A percentile compares a stretch with the other conserved stretches of the same genome.
Evolutionary conservation across 176 grass and related monocot genomes (phyloP).

Genomic region (Musa schizocarpa): DNA sequence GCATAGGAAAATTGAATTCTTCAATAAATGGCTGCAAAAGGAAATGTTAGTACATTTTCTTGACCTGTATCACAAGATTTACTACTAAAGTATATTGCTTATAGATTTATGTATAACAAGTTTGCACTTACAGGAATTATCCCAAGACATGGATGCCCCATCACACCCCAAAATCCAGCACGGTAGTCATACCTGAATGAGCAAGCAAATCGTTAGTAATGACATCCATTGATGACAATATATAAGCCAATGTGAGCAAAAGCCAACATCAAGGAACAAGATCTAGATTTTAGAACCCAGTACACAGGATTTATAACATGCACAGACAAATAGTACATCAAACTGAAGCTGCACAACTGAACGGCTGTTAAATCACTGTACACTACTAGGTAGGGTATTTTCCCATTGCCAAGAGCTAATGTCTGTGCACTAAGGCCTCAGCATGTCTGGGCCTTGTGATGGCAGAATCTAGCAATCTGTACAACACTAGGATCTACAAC

Average conservation of each 20-base stretch:
- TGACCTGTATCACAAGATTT: no score
- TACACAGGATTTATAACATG: background rate
- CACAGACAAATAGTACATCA: background rate
- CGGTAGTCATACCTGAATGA: conserved; percentile 76
- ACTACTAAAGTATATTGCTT: background rate
- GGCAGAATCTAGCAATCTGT: background rate
- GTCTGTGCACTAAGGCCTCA: background rate
- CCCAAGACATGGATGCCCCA: conserved; percentile 71
- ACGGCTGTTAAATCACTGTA: background rate
- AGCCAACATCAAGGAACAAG: no score
- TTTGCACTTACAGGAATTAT: conserved; percentile 85
- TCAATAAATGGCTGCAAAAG: conserved; percentile 65
- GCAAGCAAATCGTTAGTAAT: background rate
- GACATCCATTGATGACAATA: background rate
- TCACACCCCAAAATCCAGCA: conserved; percentile 94
- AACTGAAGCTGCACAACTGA: background rate
- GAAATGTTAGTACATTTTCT: background rate
- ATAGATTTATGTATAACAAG: background rate
- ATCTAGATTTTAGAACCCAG: background rate
- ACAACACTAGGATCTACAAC: no score
- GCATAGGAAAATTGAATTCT: conserved; percentile 88
- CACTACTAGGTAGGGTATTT: background rate
- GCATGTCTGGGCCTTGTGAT: background rate
- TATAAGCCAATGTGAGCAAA: background rate
- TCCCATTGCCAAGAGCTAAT: background rate